Evolutionary conservation across 176 grass and related monocot genomes (phyloP).

Genomic region (Aegilops longissima): DNA sequence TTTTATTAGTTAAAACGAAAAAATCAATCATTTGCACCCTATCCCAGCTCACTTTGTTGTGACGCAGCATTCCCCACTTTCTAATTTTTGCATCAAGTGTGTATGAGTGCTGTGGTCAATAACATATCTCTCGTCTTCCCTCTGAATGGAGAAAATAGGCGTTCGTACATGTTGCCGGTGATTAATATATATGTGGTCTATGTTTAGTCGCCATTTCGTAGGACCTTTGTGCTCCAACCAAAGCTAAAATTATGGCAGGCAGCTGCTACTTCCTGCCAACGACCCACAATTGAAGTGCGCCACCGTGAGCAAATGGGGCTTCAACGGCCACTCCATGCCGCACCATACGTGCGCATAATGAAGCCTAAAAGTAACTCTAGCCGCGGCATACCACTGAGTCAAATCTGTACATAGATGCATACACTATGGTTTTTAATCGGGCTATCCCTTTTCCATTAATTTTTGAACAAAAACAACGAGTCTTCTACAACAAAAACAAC

Average conservation of each 20-base stretch:
- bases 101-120: neutral
- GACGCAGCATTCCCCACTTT: neutral
- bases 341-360: neutral
- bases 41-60: neutral
- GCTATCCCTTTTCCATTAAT: neutral
- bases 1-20: too few relatives aligned
- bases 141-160: neutral
- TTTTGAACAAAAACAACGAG: neutral
- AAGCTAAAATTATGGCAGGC: neutral
- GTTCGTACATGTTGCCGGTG: neutral
- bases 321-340: neutral
- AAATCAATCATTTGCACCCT: too few relatives aligned
- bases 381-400: neutral
- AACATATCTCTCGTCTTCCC: neutral
- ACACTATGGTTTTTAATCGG: neutral
- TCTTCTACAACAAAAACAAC: too few relatives aligned
- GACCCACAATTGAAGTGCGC: neutral
- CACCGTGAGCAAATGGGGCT: neutral
- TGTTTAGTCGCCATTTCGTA: neutral
- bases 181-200: neutral
- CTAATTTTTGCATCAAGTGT: neutral
- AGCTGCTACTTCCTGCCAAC: neutral
- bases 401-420: neutral
- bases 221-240: neutral
- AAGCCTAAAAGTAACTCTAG: neutral